Evolutionary conservation across 2,329 filamentous ascomycete genomes (phyloP).

Genomic region (Diplodia intermedia): DNA sequence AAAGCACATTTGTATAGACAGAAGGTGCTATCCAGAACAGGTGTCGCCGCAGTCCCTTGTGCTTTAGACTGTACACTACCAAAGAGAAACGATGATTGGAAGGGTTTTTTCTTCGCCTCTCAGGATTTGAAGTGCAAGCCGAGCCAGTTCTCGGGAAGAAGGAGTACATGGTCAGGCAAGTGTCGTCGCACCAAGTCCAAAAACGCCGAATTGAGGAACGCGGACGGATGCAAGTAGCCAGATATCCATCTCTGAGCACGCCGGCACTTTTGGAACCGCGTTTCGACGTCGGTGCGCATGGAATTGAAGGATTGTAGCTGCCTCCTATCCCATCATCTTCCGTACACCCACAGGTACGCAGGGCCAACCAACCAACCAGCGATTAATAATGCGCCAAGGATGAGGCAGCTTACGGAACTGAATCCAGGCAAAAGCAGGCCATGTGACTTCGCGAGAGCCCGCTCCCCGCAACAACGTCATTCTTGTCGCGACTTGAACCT

Average conservation of each 20-base stretch:
- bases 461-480: constrained; percentile 26
- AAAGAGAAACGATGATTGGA: constrained; percentile 24
- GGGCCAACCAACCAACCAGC: background rate
- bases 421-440: constrained; percentile 34
- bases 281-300: background rate
- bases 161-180: background rate
- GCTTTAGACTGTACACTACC: constrained; percentile 49
- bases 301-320: background rate
- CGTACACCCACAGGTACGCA: background rate
- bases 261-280: no score
- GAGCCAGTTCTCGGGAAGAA: background rate
- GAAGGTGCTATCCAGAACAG: constrained; percentile 4
- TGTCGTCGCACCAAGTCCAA: background rate
- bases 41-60: constrained; percentile 36
- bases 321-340: constrained; percentile 3
- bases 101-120: background rate
- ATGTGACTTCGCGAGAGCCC: constrained; percentile 29
- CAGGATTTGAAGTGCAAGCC: background rate
- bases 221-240: background rate
- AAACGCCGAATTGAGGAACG: background rate
- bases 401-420: constrained; percentile 9
- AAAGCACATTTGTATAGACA: constrained; percentile 18
- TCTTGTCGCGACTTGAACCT: constrained; percentile 3
- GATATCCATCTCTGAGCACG: background rate
- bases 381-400: constrained; percentile 20